phyloP scores from a whole-genome alignment of 768 basidiomycete genomes.

The Boletus coccyginus region DNA sequence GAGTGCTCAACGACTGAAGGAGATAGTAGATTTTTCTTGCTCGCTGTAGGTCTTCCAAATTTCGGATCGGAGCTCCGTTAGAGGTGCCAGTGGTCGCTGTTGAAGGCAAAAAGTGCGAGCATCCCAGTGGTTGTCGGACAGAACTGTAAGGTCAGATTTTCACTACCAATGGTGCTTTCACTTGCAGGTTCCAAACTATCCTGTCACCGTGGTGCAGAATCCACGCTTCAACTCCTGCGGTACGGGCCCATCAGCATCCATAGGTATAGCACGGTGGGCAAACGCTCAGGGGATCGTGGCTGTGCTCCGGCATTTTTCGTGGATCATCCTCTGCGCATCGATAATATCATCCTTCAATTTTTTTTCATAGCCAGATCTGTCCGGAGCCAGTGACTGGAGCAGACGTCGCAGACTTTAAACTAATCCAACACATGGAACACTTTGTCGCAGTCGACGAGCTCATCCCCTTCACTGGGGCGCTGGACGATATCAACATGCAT shows the following conservation, averaged over 20 bases:
- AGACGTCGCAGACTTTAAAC: too few relatives aligned
- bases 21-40: not conserved
- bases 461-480: too few relatives aligned
- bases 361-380: too few relatives aligned
- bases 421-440: too few relatives aligned
- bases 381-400: too few relatives aligned
- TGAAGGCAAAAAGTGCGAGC: not conserved
- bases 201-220: not conserved
- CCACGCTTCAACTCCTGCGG: not conserved
- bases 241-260: constrained; percentile 11
- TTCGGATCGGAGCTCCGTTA: not conserved
- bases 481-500: too few relatives aligned
- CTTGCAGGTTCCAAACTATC: constrained; percentile 13
- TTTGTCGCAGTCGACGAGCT: too few relatives aligned
- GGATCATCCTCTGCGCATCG: too few relatives aligned
- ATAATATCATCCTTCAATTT: too few relatives aligned
- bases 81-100: not conserved
- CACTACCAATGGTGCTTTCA: constrained; percentile 4
- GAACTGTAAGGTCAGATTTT: constrained; percentile 6
- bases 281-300: too few relatives aligned
- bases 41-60: not conserved
- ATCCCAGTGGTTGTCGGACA: constrained; percentile 12
- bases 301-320: too few relatives aligned
- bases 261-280: too few relatives aligned
- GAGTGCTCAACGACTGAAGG: not conserved